These are phyloP conservation scores for Tolypocladium capitatum DNA, from an alignment of 2,329 filamentous ascomycete species.

Conservation along the genomic window DNA sequence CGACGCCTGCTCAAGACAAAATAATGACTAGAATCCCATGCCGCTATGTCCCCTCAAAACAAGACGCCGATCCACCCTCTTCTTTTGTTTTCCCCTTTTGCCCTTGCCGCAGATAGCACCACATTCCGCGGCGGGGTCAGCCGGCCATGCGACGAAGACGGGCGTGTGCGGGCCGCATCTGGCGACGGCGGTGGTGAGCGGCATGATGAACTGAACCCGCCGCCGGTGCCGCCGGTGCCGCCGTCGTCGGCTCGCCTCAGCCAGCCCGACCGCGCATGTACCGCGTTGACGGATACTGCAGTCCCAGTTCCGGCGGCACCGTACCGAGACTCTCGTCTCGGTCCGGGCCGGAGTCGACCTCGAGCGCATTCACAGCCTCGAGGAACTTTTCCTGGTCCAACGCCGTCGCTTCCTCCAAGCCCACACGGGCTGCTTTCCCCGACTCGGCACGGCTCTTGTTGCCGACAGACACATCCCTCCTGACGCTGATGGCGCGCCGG, in stretches of 20 bases:
- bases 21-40: background rate
- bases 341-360: constrained; percentile 21
- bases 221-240: background rate
- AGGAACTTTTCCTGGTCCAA: constrained; percentile 7
- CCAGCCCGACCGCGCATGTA: constrained; percentile 19
- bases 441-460: constrained; percentile 13
- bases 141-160: background rate
- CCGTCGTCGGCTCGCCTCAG: background rate
- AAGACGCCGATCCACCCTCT: background rate
- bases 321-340: constrained; percentile 30
- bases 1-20: background rate
- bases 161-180: background rate
- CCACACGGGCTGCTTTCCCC: constrained; percentile 11
- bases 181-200: background rate
- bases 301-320: constrained; percentile 22
- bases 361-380: constrained; percentile 13
- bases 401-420: constrained; percentile 11
- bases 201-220: background rate
- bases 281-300: constrained; percentile 30
- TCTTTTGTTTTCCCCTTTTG: background rate
- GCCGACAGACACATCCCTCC: constrained; percentile 26
- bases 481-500: constrained; percentile 39
- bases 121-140: background rate
- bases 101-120: background rate
- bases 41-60: background rate